phyloP scores from a whole-genome alignment of 495 filamentous ascomycete species.

The Aspergillus funiculosus region DNA sequence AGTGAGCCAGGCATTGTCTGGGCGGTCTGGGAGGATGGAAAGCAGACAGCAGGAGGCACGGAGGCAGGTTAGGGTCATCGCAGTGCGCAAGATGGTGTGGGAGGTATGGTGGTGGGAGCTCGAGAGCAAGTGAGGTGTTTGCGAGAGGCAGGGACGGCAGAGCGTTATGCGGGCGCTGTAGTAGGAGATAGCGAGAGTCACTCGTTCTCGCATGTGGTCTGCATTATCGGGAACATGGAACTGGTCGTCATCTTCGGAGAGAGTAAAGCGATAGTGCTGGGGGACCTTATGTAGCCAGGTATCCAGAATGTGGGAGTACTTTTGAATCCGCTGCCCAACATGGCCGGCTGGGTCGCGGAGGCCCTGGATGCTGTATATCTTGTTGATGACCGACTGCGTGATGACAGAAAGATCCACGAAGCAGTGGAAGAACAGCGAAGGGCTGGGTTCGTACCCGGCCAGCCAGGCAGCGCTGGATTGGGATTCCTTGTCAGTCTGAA shows the following conservation, averaged over 20 bases:
- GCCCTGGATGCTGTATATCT: conserved; percentile 52
- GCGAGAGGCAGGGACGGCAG: conserved; percentile 53
- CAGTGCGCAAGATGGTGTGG: conserved; percentile 43
- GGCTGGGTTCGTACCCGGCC: conserved; percentile 24
- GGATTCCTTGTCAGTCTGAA: conserved; percentile 22
- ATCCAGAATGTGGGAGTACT: conserved; percentile 40
- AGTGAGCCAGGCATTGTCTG: conserved; percentile 39
- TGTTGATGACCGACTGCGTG: conserved; percentile 45
- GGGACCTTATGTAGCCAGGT: conserved; percentile 49
- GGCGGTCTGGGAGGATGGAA: conserved; percentile 41
- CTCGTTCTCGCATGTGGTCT: conserved; percentile 22
- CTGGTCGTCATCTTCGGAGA: conserved; percentile 11
- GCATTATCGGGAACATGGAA: conserved; percentile 8
- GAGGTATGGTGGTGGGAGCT: conserved; percentile 17
- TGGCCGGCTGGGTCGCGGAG: conserved; percentile 44
- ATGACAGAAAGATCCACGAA: conserved; percentile 45
- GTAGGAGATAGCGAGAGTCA: conserved; percentile 48
- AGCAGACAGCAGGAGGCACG: conserved; percentile 48
- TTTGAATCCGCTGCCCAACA: conserved; percentile 47
- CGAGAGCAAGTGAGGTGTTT: background rate
- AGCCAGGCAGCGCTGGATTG: conserved; percentile 21
- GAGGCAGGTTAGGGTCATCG: conserved; percentile 50
- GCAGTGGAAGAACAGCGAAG: conserved; percentile 43
- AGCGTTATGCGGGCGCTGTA: conserved; percentile 52
- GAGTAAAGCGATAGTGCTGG: conserved; percentile 39